A percentile compares a stretch with the other conserved stretches of the same genome.
phyloP scores from a whole-genome alignment of 2,329 filamentous ascomycete species.

The Sclerotinia sclerotiorum region DNA sequence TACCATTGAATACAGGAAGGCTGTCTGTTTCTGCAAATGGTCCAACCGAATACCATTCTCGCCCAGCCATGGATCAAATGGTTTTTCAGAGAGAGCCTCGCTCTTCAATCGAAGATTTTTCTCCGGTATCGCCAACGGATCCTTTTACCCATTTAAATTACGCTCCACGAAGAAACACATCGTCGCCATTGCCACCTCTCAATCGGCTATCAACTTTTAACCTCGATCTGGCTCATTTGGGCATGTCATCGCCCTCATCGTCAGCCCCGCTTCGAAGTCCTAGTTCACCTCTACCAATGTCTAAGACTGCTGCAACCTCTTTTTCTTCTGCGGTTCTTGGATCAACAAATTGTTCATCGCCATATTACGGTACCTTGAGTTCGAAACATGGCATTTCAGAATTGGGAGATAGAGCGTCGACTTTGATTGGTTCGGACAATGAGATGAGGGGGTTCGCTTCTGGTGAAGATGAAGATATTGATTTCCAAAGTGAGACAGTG shows the following conservation, averaged over 20 bases:
- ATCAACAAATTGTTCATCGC: slow-evolving; percentile 41
- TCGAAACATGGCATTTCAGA: slow-evolving; percentile 35
- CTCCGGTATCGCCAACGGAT: slow-evolving; percentile 32
- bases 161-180: slow-evolving; percentile 45
- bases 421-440: slow-evolving; percentile 67
- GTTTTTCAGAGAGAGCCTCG: slow-evolving; percentile 30
- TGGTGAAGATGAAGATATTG: slow-evolving; percentile 74
- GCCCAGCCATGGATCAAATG: slow-evolving; percentile 33
- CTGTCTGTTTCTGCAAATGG: slow-evolving; percentile 35
- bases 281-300: slow-evolving; percentile 37
- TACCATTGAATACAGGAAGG: slow-evolving; percentile 39
- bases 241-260: slow-evolving; percentile 45
- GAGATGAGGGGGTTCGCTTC: slow-evolving; percentile 64
- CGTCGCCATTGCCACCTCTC: slow-evolving; percentile 57
- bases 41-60: slow-evolving; percentile 25
- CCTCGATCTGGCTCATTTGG: slow-evolving; percentile 52
- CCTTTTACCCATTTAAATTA: slow-evolving; percentile 32
- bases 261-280: slow-evolving; percentile 35
- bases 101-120: slow-evolving; percentile 27
- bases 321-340: slow-evolving; percentile 46
- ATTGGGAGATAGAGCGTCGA: slow-evolving; percentile 51
- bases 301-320: slow-evolving; percentile 40
- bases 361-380: slow-evolving; percentile 30
- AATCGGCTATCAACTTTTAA: slow-evolving; percentile 56
- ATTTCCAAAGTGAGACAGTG: slow-evolving; percentile 73